Evolutionary conservation across 805 yeast species (phyloP), one percentile per base, ranked within the genome.

Genomic region (Metschnikowia continentalis): DNA sequence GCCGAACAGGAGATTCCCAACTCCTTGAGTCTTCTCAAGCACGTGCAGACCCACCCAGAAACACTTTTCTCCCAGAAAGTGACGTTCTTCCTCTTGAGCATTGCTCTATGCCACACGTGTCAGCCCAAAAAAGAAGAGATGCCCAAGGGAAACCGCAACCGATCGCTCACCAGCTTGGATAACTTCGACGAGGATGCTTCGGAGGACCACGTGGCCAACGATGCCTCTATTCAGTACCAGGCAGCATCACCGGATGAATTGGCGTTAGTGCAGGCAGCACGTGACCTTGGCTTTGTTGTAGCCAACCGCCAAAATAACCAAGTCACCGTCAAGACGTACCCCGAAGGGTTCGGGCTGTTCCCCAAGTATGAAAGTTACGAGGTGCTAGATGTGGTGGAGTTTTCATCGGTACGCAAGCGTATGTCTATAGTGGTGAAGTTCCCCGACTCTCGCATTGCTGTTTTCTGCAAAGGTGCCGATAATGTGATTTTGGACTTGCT

Each of bases 201-300:
- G 30, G 51, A 53, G 7, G 35, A 15, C n/a, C 58, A 55, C 2
- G 59, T 50, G 22, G 36, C 35, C 17, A 30, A 26, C 15, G 79
- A 72, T 40, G 82, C 75, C 20, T 72, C 75, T 20, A 80, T 90
- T 22, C 84, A 82, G 50, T 94, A 94, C 61, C 97, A 92, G 64
- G 89, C 98, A 0, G 83, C 98, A 0, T 91, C 97, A 0, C 99
- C 99, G 0, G 99, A 94, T 69, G 99, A 94, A 65, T 69, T 91
- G 46, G 99, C 99, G 0, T 71, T 94, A 32, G 92, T 94, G 2
- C 82, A 86, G 42, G 99, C 98, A 1, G 99, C 99, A 0, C 78
- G 96, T 58, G 99, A 94, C 63, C 76, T 94, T 76, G 99, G 99
- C 0, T 94, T 76, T 65, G 83, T 91, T n/a, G 87, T 91, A 6